Conservation (phyloP, 2,329 filamentous ascomycete species). For the Setomelanomma holmii region DNA sequence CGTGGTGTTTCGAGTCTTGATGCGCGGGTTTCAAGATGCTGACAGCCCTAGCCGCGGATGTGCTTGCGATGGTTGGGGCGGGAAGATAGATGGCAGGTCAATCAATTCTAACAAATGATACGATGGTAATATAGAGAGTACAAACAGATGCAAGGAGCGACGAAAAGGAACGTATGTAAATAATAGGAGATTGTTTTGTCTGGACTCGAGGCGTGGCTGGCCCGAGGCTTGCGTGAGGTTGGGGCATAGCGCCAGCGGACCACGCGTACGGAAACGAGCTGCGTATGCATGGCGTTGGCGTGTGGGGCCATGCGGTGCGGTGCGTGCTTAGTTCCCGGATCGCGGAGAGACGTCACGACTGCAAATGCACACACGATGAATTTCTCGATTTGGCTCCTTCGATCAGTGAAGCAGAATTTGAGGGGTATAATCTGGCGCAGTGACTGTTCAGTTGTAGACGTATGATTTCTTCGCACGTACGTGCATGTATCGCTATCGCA, state of each 20-base stretch:
- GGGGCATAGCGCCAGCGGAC: not conserved
- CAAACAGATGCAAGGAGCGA: not conserved
- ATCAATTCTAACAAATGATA: not conserved
- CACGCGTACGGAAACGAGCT: not conserved
- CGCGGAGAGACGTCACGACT: constrained; percentile 2
- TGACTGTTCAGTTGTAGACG: not conserved
- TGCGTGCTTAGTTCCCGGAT: too few relatives aligned
- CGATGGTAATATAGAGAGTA: not conserved
- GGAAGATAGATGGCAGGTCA: not conserved
- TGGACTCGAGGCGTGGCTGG: constrained; percentile 16
- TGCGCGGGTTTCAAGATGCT: constrained; percentile 16
- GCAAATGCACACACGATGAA: not conserved
- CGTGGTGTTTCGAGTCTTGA: constrained; percentile 27
- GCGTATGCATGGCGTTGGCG: constrained; percentile 1
- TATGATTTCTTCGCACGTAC: not conserved
- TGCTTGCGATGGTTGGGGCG: not conserved
- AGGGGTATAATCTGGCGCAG: not conserved
- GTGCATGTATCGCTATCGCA: not conserved
- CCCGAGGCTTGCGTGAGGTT: not conserved
- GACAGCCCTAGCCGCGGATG: too few relatives aligned
- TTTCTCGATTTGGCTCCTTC: too few relatives aligned
- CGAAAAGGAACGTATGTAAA: too few relatives aligned
- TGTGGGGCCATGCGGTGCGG: too few relatives aligned
- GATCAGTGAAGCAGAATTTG: not conserved
- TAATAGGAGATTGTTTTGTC: constrained; percentile 20